A percentile compares a stretch with the other conserved stretches of the same genome.
These are phyloP conservation scores for Rhizopus arrhizus DNA, from an alignment of 371 early-diverging fungal genomes.

Conservation along the genomic window DNA sequence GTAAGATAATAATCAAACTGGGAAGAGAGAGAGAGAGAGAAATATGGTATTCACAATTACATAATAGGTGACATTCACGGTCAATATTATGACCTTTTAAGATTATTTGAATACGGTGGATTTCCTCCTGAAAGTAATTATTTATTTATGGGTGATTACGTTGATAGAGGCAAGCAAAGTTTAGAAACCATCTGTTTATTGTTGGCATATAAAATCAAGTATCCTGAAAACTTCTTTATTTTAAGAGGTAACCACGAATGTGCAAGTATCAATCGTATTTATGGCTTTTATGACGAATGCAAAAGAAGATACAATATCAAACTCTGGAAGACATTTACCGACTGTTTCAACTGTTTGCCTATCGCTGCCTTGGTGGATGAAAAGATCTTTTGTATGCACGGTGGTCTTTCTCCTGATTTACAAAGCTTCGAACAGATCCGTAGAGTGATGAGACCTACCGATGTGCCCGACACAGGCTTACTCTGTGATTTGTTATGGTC, in stretches of 20 bases:
- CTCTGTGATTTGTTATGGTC: constrained; percentile 91
- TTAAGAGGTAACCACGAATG: constrained; percentile 96
- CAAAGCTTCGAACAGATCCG: constrained; percentile 93
- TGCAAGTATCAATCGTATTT: constrained; percentile 91
- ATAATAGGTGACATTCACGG: constrained; percentile 68
- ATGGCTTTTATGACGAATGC: constrained; percentile 99
- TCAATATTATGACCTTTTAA: constrained; percentile 91
- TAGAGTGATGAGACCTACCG: constrained; percentile 89
- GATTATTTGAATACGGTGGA: constrained; percentile 91
- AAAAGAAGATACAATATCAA: constrained; percentile 91
- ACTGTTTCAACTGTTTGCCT: constrained; percentile 97
- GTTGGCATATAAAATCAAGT: constrained; percentile 91
- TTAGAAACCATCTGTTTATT: constrained; percentile 73
- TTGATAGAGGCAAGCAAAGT: constrained; percentile 92
- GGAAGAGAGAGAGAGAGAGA: not conserved
- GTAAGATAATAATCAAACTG: constrained; percentile 31
- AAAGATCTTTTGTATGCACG: constrained; percentile 98
- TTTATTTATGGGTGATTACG: constrained; percentile 95
- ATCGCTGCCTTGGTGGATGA: constrained; percentile 95
- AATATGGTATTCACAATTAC: not conserved
- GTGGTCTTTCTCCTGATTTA: constrained; percentile 94
- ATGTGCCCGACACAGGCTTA: constrained; percentile 89
- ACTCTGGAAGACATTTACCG: constrained; percentile 97
- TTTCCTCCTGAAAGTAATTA: constrained; percentile 89
- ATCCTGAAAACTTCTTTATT: constrained; percentile 95